Base-by-base conservation (phyloP, 176 grass and related monocot genomes). In the Phyllostachys edulis region DNA sequence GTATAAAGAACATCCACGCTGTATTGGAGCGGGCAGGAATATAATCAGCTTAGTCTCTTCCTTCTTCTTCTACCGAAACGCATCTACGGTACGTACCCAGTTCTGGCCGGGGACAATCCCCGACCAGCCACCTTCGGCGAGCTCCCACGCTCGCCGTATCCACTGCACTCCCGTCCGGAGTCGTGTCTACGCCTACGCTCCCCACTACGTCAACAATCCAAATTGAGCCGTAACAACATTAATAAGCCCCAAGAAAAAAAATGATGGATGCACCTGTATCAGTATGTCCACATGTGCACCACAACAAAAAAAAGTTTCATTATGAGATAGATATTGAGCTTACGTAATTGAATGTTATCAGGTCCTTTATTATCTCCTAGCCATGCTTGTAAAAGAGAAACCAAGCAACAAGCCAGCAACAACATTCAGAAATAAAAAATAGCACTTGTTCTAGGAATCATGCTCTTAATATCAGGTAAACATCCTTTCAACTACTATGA, bases 331-430 rank as follows among this genome's bases (percentile, higher is more conserved):
- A 6, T 40, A 60, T 21, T 84, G 32, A 73, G 64, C 18, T 87
- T 27, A 80, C 29, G 7, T 73, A 47, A 29, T 56, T 56, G 47
- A 20, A 2, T 50, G 50, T 66, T 72, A 69, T 14, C 2, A 59
- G 75, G 21, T 75, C 23, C 40, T 57, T 70, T 6, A n/a, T 18
- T 26, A 62, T 67, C 38, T 84, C 67, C 9, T 17, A 85, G 40
- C 16, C 34, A 44, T 69, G 51, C 63, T 63, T 17, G 11, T 9
- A 63, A 75, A 84, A 41, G 60, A 51, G 44, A 40, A 78, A 13
- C 18, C 37, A 83, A 71, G 65, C 54, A 88, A 36, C 42, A 83
- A 82, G 63, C 5, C 15, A 71, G 41, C 65, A 77, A 42, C 4
- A 71, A 54, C 21, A 70, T 40, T 70, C 20, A 82, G n/a, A 82